These are phyloP conservation scores for Lactarius hengduanensis DNA, from an alignment of 768 basidiomycete genomes.

Conservation along the genomic window DNA sequence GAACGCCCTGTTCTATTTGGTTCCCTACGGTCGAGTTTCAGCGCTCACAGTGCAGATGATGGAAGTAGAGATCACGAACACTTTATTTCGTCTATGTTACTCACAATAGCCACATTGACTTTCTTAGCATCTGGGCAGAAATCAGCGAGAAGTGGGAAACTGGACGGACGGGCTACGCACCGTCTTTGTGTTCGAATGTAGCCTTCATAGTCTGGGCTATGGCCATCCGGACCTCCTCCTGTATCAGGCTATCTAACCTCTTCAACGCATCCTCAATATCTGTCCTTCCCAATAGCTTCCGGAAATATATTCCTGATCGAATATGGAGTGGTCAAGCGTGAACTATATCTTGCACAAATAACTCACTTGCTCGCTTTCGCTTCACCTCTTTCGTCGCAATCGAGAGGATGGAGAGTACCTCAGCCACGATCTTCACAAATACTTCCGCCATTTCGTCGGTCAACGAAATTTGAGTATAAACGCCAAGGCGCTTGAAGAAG, in stretches of 20 bases:
- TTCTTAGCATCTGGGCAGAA: background rate
- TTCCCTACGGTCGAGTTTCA: background rate
- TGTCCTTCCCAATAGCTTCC: constrained; percentile 3
- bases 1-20: background rate
- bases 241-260: background rate
- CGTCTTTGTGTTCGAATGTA: background rate
- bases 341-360: background rate
- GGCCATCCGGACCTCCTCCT: constrained; percentile 1
- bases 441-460: background rate
- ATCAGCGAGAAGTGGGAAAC: background rate
- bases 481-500: constrained; percentile 2
- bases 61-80: background rate
- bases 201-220: background rate
- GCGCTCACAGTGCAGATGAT: background rate
- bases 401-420: constrained; percentile 7
- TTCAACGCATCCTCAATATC: constrained; percentile 9
- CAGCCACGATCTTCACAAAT: background rate
- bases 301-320: background rate
- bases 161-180: background rate
- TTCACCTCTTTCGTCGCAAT: constrained; percentile 12
- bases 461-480: background rate
- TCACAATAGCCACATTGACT: background rate
- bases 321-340: background rate
- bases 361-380: constrained; percentile 4
- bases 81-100: background rate